Conservation (phyloP, 768 basidiomycete species). For the Serpula lacrymans region DNA sequence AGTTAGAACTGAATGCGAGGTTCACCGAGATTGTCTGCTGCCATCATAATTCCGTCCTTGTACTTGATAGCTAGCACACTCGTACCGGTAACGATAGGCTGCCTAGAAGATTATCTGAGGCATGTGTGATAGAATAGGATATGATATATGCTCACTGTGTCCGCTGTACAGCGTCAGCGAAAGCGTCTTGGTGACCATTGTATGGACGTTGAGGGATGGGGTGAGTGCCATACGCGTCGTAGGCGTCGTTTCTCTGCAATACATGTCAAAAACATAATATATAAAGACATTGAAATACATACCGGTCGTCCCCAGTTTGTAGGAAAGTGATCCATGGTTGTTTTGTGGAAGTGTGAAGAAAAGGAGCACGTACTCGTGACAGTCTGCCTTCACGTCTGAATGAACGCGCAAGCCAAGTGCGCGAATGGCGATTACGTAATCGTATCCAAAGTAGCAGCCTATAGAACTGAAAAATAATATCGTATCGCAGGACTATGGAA, state of each 20-base stretch:
- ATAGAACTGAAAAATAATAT: background rate
- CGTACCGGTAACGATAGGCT: constrained; percentile 97
- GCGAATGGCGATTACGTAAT: constrained; percentile 8
- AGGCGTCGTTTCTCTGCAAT: constrained; percentile 63
- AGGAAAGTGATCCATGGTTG: constrained; percentile 77
- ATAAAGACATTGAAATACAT: constrained; percentile 20
- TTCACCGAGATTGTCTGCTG: constrained; percentile 92
- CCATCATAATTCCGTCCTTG: constrained; percentile 97
- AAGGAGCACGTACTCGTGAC: constrained; percentile 1
- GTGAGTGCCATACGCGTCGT: constrained; percentile 76
- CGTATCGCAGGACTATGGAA: background rate
- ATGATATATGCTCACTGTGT: constrained; percentile 61
- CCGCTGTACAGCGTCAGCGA: constrained; percentile 64
- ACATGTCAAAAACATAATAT: background rate
- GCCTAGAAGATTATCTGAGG: constrained; percentile 40
- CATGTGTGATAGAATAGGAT: background rate
- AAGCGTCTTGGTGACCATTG: constrained; percentile 49
- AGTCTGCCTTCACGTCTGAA: background rate
- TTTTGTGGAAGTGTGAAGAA: constrained; percentile 3
- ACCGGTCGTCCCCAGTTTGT: constrained; percentile 83
- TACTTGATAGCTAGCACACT: constrained; percentile 91
- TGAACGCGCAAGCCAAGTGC: constrained; percentile 19
- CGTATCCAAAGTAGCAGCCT: constrained; percentile 1
- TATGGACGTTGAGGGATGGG: constrained; percentile 63
- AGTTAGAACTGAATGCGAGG: background rate